phyloP scores from a whole-genome alignment of 2,329 filamentous ascomycete genomes.

The Phyllosticta ampelicida region DNA sequence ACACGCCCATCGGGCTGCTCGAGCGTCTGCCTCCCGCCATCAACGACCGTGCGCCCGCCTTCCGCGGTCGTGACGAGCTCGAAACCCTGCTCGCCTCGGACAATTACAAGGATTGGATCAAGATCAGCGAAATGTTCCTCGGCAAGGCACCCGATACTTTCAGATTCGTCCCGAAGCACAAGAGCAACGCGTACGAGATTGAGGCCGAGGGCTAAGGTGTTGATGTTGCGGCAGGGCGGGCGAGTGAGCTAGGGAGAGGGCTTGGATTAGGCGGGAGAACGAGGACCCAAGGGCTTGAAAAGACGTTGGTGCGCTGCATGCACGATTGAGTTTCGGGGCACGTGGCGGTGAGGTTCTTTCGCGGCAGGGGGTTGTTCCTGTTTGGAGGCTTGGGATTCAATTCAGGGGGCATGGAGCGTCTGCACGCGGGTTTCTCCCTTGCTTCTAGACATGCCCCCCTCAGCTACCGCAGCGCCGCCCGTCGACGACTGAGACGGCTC shows the following conservation, averaged over 20 bases:
- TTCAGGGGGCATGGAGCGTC: too few relatives aligned
- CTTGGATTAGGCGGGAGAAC: too few relatives aligned
- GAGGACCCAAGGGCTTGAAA: too few relatives aligned
- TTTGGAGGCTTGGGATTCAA: too few relatives aligned
- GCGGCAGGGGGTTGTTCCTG: background rate
- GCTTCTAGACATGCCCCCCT: too few relatives aligned
- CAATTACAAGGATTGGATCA: conserved; percentile 97
- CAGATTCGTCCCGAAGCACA: conserved; percentile 95
- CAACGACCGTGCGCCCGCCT: conserved; percentile 81
- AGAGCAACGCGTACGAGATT: conserved; percentile 80
- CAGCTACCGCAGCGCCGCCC: too few relatives aligned
- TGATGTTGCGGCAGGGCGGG: too few relatives aligned
- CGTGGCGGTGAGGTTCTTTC: background rate
- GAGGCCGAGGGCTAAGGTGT: conserved; percentile 38
- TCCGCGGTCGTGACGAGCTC: conserved; percentile 73
- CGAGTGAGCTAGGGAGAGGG: too few relatives aligned
- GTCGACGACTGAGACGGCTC: too few relatives aligned
- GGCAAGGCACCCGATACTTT: conserved; percentile 84
- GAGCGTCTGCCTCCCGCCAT: conserved; percentile 81
- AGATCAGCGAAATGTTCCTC: conserved; percentile 98
- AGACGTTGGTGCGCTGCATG: background rate
- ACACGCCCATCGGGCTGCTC: conserved; percentile 79
- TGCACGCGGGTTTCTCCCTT: too few relatives aligned
- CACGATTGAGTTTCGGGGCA: background rate
- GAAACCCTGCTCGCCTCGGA: conserved; percentile 86